These are phyloP conservation scores for Geranium rotundifolium DNA, from an alignment of 345 rosid species.

Conservation along the genomic window DNA sequence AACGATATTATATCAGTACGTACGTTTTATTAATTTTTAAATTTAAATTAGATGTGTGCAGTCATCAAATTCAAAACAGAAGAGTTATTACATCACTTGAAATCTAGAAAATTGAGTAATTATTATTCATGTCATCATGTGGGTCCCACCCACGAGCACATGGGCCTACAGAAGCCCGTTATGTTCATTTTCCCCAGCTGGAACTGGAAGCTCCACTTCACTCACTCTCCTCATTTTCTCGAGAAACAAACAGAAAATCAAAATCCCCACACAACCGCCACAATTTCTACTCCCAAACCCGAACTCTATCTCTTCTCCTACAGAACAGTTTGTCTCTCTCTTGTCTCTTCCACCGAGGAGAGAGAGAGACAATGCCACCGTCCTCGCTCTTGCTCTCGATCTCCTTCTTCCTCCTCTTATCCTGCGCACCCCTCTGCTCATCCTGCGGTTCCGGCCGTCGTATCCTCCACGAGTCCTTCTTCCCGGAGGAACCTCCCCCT, in stretches of 20 bases:
- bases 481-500: background rate
- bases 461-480: background rate
- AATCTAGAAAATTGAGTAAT: too few relatives aligned
- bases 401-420: background rate
- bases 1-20: too few relatives aligned
- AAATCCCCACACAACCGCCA: background rate
- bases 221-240: background rate
- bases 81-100: too few relatives aligned
- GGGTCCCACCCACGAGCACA: too few relatives aligned
- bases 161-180: too few relatives aligned
- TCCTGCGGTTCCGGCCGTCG: background rate
- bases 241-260: slow-evolving; percentile 1
- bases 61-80: too few relatives aligned
- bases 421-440: background rate
- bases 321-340: too few relatives aligned
- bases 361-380: background rate
- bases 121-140: too few relatives aligned
- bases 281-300: background rate
- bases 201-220: too few relatives aligned
- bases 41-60: too few relatives aligned
- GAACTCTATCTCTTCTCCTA: background rate
- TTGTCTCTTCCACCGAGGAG: slow-evolving; percentile 7
- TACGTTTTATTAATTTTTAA: too few relatives aligned
- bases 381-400: background rate
- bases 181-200: too few relatives aligned